These are phyloP conservation scores for Blastocystis sp. DNA, from an alignment of 352 stramenopile genomes.

Conservation along the genomic window DNA sequence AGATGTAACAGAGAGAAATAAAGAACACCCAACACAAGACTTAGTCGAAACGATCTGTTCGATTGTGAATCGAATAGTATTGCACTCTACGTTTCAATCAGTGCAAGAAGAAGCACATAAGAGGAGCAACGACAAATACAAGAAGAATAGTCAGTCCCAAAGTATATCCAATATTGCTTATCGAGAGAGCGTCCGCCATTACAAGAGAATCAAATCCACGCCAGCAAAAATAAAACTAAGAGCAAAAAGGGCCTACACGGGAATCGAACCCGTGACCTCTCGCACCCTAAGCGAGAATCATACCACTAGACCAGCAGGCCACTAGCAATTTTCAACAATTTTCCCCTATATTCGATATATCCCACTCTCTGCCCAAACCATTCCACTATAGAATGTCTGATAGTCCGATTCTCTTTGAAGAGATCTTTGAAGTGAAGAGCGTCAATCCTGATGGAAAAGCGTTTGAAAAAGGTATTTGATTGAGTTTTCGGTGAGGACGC, in stretches of 20 bases:
- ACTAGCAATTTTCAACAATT: background rate
- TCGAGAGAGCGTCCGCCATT: background rate
- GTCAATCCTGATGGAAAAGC: slow-evolving; percentile 63
- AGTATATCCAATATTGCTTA: background rate
- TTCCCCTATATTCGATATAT: background rate
- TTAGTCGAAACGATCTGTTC: slow-evolving; percentile 11
- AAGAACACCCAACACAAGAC: background rate
- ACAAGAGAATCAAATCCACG: background rate
- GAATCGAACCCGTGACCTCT: slow-evolving; percentile 19
- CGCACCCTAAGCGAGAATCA: slow-evolving; percentile 12
- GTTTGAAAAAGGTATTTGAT: slow-evolving; percentile 45
- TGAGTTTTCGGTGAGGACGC: background rate
- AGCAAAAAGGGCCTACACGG: slow-evolving; percentile 22
- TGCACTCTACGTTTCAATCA: background rate
- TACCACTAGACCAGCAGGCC: slow-evolving; percentile 9
- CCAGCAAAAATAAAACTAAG: background rate
- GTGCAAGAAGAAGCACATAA: background rate
- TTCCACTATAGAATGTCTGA: slow-evolving; percentile 19
- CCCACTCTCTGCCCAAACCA: no score
- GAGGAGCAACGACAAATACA: background rate
- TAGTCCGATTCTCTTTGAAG: slow-evolving; percentile 45
- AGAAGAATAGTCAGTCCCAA: background rate
- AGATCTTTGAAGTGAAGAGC: slow-evolving; percentile 51
- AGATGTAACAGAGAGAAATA: background rate
- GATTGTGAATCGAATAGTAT: slow-evolving; percentile 2